phyloP scores from a whole-genome alignment of 2,329 filamentous ascomycete genomes.

The Talaromyces amestolkiae region DNA sequence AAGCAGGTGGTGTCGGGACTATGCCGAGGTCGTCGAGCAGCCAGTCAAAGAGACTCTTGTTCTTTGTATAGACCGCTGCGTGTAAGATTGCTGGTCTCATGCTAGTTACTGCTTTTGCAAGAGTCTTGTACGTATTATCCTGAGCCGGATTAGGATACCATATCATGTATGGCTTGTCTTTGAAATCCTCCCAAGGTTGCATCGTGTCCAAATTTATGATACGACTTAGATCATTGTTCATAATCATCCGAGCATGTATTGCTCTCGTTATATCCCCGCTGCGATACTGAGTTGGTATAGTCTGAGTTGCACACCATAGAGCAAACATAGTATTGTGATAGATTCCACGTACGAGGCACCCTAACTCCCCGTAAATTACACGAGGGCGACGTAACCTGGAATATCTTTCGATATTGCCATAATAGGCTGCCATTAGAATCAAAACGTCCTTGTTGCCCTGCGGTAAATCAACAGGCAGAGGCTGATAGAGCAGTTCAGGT shows the following conservation, averaged over 20 bases:
- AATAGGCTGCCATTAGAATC: constrained; percentile 39
- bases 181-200: background rate
- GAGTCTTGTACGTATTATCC: background rate
- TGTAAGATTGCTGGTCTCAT: background rate
- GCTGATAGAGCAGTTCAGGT: constrained; percentile 26
- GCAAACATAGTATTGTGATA: constrained; percentile 42
- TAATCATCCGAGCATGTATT: constrained; percentile 7
- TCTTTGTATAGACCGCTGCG: background rate
- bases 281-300: background rate
- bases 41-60: background rate
- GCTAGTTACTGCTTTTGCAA: background rate
- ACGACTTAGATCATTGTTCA: background rate
- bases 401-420: constrained; percentile 44
- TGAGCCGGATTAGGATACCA: background rate
- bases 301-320: constrained; percentile 29
- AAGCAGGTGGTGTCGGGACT: background rate
- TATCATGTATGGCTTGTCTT: background rate
- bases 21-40: background rate
- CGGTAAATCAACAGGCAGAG: constrained; percentile 39
- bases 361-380: constrained; percentile 26
- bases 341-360: constrained; percentile 35
- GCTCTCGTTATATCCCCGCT: background rate
- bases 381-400: constrained; percentile 32
- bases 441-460: constrained; percentile 39
- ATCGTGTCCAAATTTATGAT: constrained; percentile 1